phyloP scores from a whole-genome alignment of 164 flowering plant species.

The Magnolia sinica region DNA sequence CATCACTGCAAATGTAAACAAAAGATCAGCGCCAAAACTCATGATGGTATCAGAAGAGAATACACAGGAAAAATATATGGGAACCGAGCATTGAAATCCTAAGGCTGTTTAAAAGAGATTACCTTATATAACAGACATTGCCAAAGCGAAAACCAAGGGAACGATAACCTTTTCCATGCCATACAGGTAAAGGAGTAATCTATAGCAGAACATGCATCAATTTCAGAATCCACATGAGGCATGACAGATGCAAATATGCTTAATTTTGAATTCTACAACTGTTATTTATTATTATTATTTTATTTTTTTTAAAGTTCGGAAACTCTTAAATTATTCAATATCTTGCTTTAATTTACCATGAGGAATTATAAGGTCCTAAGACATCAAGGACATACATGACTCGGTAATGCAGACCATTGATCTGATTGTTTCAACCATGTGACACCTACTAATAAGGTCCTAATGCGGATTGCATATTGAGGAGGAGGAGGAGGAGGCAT shows the following conservation, averaged over 20 bases:
- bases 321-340: not conserved
- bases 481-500: too few species aligned
- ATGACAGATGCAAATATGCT: not conserved
- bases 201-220: slow-evolving; percentile 27
- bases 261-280: not conserved
- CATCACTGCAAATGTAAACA: slow-evolving; percentile 56
- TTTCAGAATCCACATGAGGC: not conserved
- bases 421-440: too few species aligned
- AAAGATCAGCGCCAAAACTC: slow-evolving; percentile 3
- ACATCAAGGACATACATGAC: too few species aligned
- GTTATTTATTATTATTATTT: not conserved
- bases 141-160: slow-evolving; percentile 97
- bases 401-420: too few species aligned
- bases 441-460: too few species aligned
- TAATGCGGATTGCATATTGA: too few species aligned
- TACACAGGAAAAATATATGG: not conserved
- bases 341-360: not conserved
- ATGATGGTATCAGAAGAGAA: not conserved
- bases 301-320: not conserved
- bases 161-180: slow-evolving; percentile 88
- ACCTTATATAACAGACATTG: slow-evolving; percentile 92
- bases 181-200: slow-evolving; percentile 92
- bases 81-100: not conserved
- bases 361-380: too few species aligned
- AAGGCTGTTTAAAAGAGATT: slow-evolving; percentile 9